Percentiles rank a stretch among this genome's conserved stretches.
phyloP scores from a whole-genome alignment of 768 basidiomycete species.

The Hericium coralloides region DNA sequence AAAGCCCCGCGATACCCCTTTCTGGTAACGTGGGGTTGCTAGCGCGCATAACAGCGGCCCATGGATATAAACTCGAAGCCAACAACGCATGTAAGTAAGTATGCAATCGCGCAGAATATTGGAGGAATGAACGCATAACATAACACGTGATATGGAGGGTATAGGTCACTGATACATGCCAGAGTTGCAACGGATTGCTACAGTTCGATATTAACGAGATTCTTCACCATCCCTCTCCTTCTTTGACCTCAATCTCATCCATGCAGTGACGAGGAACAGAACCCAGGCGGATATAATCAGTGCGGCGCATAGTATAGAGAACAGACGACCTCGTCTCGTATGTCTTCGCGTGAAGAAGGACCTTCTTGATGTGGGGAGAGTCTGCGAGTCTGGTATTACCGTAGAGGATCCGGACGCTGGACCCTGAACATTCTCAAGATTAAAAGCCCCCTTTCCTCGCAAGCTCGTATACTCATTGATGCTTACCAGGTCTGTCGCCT shows the following conservation, averaged over 20 bases:
- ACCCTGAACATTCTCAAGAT: too few species aligned
- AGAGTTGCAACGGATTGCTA: neutral
- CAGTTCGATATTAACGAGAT: slow-evolving; percentile 1
- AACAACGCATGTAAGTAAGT: too few species aligned
- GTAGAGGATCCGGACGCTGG: too few species aligned
- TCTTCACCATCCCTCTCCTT: slow-evolving; percentile 20
- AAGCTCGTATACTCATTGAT: neutral
- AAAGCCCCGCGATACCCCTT: too few species aligned
- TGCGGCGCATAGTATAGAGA: slow-evolving; percentile 31
- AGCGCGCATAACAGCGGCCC: too few species aligned
- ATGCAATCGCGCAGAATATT: too few species aligned
- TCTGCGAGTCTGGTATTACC: too few species aligned
- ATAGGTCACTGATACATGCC: neutral
- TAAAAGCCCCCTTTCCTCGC: too few species aligned
- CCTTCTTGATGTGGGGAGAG: neutral
- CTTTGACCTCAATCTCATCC: slow-evolving; percentile 42
- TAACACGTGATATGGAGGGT: too few species aligned
- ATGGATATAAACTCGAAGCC: too few species aligned
- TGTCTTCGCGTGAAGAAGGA: neutral
- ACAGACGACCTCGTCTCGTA: slow-evolving; percentile 36
- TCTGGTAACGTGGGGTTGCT: too few species aligned
- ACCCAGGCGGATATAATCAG: slow-evolving; percentile 50
- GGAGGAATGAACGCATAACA: too few species aligned
- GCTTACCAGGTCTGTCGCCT: slow-evolving; percentile 23
- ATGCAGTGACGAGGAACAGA: slow-evolving; percentile 56